Conservation (phyloP, 192 early-diverging fungal species). For the Gamsiella multidivaricata region DNA sequence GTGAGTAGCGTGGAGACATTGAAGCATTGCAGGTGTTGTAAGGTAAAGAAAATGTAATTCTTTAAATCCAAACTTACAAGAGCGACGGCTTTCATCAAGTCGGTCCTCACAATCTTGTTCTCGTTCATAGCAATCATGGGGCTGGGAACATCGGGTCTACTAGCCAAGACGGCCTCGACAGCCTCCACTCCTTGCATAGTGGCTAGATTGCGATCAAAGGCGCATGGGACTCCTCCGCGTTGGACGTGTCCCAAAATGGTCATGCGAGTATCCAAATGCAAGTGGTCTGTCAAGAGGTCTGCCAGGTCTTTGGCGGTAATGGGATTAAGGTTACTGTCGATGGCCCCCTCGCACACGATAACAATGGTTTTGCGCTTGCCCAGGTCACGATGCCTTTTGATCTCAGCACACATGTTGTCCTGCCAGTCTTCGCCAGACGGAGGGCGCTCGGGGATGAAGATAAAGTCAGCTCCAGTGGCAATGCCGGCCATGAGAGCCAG, state of each 20-base stretch:
- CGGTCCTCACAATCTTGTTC: constrained; percentile 87
- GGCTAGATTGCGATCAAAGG: constrained; percentile 92
- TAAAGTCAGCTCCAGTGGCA: constrained; percentile 92
- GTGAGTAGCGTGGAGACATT: no score
- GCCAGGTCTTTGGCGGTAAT: constrained; percentile 89
- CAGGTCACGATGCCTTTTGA: constrained; percentile 71
- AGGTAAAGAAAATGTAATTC: no score
- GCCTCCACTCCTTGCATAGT: constrained; percentile 96
- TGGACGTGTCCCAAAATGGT: constrained; percentile 96
- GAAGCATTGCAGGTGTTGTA: no score
- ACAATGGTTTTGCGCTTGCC: constrained; percentile 95
- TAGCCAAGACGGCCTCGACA: constrained; percentile 89
- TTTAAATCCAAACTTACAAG: constrained; percentile 59
- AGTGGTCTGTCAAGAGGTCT: constrained; percentile 79
- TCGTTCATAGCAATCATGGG: constrained; percentile 93
- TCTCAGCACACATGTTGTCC: constrained; percentile 84
- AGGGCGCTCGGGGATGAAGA: constrained; percentile 96
- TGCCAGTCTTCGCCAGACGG: constrained; percentile 91
- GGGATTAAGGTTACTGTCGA: constrained; percentile 87
- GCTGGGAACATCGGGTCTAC: constrained; percentile 86
- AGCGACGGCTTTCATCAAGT: constrained; percentile 94
- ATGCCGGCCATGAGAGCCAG: constrained; percentile 88
- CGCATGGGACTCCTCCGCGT: constrained; percentile 90
- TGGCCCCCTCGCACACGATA: constrained; percentile 96
- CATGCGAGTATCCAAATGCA: constrained; percentile 92